These are phyloP conservation scores for Tetrastigma voinierianum DNA, from an alignment of 164 flowering plant species.

Conservation along the genomic window DNA sequence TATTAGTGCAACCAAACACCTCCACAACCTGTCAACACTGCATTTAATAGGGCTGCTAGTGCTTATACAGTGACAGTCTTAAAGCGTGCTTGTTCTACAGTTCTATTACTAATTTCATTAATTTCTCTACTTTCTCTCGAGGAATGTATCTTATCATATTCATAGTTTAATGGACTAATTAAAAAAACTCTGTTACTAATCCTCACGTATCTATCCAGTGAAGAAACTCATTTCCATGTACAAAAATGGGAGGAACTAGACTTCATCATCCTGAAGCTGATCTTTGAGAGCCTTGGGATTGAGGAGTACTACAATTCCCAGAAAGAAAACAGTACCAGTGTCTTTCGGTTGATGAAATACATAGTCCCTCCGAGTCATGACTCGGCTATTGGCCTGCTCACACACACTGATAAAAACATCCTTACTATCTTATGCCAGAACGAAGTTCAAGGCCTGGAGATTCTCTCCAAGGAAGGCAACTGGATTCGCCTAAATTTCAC, in stretches of 20 bases:
- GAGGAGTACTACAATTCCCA: constrained; percentile 12
- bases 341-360: constrained; percentile 48
- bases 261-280: constrained; percentile 20
- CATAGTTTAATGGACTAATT: too few relatives aligned
- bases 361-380: constrained; percentile 19
- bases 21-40: too few relatives aligned
- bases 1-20: too few relatives aligned
- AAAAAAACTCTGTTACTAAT: neutral
- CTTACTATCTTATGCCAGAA: constrained; percentile 26
- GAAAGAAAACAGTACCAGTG: constrained; percentile 8
- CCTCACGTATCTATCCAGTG: too few relatives aligned
- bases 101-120: too few relatives aligned
- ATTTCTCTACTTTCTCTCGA: neutral
- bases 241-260: constrained; percentile 38
- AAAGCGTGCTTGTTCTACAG: too few relatives aligned
- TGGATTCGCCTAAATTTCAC: constrained; percentile 28
- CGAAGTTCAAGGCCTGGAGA: constrained; percentile 41
- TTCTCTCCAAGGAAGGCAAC: constrained; percentile 30
- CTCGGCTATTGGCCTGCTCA: constrained; percentile 23
- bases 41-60: too few relatives aligned
- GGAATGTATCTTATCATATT: too few relatives aligned
- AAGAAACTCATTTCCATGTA: constrained; percentile 27
- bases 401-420: constrained; percentile 36
- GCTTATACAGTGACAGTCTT: too few relatives aligned
- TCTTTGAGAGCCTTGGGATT: constrained; percentile 22